These are phyloP conservation scores for Lathyrus aphaca DNA, from an alignment of 306 rosid genomes.

Conservation along the genomic window DNA sequence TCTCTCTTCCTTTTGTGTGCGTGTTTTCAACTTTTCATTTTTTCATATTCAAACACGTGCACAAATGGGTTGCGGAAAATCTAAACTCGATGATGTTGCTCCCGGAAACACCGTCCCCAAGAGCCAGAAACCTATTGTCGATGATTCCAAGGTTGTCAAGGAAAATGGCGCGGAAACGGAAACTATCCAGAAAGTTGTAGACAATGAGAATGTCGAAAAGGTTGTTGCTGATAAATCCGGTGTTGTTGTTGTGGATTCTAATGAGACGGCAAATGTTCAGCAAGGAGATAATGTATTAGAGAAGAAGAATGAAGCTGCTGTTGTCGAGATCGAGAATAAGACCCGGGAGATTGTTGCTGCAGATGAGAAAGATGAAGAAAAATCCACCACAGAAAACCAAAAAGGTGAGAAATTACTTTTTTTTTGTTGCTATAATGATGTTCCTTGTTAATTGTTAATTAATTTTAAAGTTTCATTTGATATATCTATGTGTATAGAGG, in stretches of 20 bases:
- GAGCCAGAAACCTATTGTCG: conserved; percentile 49
- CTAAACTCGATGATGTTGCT: conserved; percentile 70
- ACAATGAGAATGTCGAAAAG: conserved; percentile 2
- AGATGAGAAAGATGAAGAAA: conserved; percentile 7
- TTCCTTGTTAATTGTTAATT: not conserved
- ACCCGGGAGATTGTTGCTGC: not conserved
- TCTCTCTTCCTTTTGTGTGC: not conserved
- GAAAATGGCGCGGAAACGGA: conserved; percentile 9
- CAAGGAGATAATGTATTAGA: conserved; percentile 16
- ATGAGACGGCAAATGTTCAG: conserved; percentile 11
- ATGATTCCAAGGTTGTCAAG: not conserved
- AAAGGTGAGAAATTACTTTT: conserved; percentile 39
- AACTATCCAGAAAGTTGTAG: not conserved
- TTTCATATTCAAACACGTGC: not conserved
- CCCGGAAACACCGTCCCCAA: conserved; percentile 53
- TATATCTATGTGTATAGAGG: conserved; percentile 36
- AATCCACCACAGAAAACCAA: not conserved
- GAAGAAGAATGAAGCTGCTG: conserved; percentile 22
- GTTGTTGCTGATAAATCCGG: conserved; percentile 1
- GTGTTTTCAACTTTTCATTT: conserved; percentile 18
- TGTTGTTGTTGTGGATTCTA: not conserved
- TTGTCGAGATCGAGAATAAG: not conserved
- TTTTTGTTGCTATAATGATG: not conserved
- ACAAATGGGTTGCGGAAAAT: conserved; percentile 90
- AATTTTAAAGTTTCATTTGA: not conserved